Evolutionary conservation across 2,329 filamentous ascomycete genomes (phyloP), one percentile per base, ranked within the genome.

Genomic region (Cladosporium sp.): DNA sequence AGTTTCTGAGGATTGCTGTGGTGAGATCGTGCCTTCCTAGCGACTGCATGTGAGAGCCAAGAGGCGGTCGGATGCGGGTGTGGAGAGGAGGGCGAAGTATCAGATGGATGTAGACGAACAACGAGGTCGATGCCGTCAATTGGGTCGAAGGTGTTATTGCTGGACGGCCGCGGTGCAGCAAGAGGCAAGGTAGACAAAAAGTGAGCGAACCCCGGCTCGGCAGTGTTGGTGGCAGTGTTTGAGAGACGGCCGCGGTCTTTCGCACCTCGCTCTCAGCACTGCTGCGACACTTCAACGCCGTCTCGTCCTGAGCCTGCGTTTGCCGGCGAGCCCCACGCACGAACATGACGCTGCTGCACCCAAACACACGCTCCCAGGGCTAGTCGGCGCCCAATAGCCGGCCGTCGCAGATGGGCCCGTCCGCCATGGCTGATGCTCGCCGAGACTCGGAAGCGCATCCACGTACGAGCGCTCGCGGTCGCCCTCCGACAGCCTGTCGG

Each of bases 31-130:
- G 30, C 34, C 54, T 47, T 55, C 39, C 34, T 49, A 56, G 34
- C 54, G 42, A 56, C 34, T 30, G 45, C 54, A 56, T 56, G 54
- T 56, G 54, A 47, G 28, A 30, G 34, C 54, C 40, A 43, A 56
- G 34, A 45, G 42, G 20, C 54, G 54, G 54, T 19, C 54, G 54
- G 54, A 9, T 56, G 54, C 54, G 54, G 47, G 54, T 45, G 12
- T 17, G 30, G 45, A 47, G 19, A 20, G 43, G 17, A 15, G 17
- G 47, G 36, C 2, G 47, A 37, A 37, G 47, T 36, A 50, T 14
- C 7, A 11, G 9, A 30, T 28, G n/a, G 43, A 20, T 17, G 30
- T 7, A 30, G 14, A 28, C 43, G 22, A 47, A 28, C 2, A 17
- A 20, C 2, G 15, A n/a, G 51, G 9, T 34, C 51, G 19, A 55